These are phyloP conservation scores for Chlamydomonas eustigma DNA, from an alignment of 139 green algal species.

Conservation along the genomic window DNA sequence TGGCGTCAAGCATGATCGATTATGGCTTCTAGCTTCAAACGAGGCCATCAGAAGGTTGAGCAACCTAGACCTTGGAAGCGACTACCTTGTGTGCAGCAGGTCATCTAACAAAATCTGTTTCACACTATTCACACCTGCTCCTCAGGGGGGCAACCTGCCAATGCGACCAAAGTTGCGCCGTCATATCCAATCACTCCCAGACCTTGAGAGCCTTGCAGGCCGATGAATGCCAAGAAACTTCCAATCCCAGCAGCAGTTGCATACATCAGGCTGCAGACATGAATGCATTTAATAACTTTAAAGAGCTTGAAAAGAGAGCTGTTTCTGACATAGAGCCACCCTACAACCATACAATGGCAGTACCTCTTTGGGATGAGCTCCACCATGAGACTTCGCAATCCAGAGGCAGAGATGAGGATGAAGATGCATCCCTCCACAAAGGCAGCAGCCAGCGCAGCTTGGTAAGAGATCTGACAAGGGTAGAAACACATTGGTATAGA, in stretches of 20 bases:
- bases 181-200: slow-evolving; percentile 68
- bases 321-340: too few relatives aligned
- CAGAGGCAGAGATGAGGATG: slow-evolving; percentile 58
- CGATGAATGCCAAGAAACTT: slow-evolving; percentile 73
- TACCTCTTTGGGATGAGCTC: slow-evolving; percentile 48
- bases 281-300: too few relatives aligned
- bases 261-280: slow-evolving; percentile 16
- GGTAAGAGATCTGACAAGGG: slow-evolving; percentile 44
- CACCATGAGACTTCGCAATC: slow-evolving; percentile 52
- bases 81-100: too few relatives aligned
- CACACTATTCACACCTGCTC: too few relatives aligned
- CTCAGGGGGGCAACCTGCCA: slow-evolving; percentile 28
- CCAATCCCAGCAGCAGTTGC: slow-evolving; percentile 69
- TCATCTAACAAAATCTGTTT: too few relatives aligned
- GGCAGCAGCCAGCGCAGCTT: slow-evolving; percentile 40
- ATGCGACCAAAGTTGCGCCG: slow-evolving; percentile 49
- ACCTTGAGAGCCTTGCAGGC: slow-evolving; percentile 63
- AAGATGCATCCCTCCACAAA: slow-evolving; percentile 81
- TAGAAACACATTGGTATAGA: neutral
- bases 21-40: too few relatives aligned
- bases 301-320: too few relatives aligned
- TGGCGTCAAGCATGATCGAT: too few relatives aligned
- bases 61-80: too few relatives aligned
- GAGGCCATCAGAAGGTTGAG: too few relatives aligned
- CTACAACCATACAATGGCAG: too few relatives aligned